Conservation (phyloP, 306 rosid genomes). For the Lablab purpureus region DNA sequence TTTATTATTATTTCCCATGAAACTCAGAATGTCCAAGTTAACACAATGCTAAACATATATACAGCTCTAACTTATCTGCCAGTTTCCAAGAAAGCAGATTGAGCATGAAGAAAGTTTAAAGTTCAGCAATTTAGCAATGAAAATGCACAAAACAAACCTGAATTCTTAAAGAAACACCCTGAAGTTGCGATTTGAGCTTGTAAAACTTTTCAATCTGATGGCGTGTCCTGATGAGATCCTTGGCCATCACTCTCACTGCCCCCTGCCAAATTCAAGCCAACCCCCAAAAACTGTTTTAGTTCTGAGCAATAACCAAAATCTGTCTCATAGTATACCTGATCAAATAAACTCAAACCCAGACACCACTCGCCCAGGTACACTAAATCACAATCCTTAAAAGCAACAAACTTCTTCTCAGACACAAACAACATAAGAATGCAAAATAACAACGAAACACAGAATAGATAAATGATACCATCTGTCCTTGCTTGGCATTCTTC, state of each 20-base stretch:
- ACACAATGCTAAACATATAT: background rate
- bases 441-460: background rate
- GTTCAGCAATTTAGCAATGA: background rate
- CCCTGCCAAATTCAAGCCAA: slow-evolving; percentile 59
- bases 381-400: slow-evolving; percentile 37
- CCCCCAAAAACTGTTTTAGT: slow-evolving; percentile 26
- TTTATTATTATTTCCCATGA: background rate
- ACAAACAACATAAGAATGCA: slow-evolving; percentile 16
- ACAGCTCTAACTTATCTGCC: background rate
- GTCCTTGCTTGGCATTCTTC: slow-evolving; percentile 95
- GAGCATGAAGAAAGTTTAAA: background rate
- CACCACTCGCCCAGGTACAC: background rate
- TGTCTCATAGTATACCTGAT: background rate
- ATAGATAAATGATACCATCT: slow-evolving; percentile 62
- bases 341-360: slow-evolving; percentile 16
- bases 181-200: slow-evolving; percentile 92
- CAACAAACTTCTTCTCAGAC: background rate
- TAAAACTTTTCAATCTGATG: slow-evolving; percentile 91
- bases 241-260: slow-evolving; percentile 90
- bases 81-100: background rate
- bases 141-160: slow-evolving; percentile 61
- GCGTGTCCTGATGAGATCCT: slow-evolving; percentile 89
- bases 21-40: background rate
- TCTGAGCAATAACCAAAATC: slow-evolving; percentile 32
- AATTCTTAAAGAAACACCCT: slow-evolving; percentile 86